These are phyloP conservation scores for Tetrahymena thermophila DNA, from an alignment of 73 alveolate species.

Conservation along the genomic window DNA sequence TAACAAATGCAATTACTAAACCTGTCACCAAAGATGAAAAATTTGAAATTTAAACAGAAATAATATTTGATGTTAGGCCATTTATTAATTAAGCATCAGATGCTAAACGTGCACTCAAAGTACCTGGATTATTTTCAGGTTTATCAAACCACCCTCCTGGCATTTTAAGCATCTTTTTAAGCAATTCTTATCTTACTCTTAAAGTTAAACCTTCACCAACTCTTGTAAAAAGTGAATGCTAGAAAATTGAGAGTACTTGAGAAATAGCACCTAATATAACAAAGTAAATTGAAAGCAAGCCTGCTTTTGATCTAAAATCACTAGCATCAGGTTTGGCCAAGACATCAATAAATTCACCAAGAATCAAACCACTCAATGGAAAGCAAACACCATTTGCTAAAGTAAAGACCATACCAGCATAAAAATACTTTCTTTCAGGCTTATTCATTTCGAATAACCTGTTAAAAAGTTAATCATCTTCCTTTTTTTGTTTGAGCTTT, in stretches of 20 bases:
- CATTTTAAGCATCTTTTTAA: conserved; percentile 25
- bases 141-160: conserved; percentile 34
- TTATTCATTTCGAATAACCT: background rate
- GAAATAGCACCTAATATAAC: conserved; percentile 21
- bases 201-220: conserved; percentile 30
- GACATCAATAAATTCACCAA: background rate
- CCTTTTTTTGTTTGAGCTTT: background rate
- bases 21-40: conserved; percentile 36
- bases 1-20: conserved; percentile 17
- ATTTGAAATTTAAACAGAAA: conserved; percentile 24
- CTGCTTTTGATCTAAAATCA: background rate
- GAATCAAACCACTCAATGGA: background rate
- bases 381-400: conserved; percentile 6
- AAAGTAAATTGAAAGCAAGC: background rate
- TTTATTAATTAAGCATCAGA: conserved; percentile 28
- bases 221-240: background rate
- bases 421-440: background rate
- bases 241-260: background rate
- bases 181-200: conserved; percentile 21
- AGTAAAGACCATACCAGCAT: background rate
- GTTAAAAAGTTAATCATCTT: background rate
- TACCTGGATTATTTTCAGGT: conserved; percentile 43
- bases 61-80: conserved; percentile 32
- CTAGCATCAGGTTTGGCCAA: background rate
- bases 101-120: conserved; percentile 25